These are phyloP conservation scores for Eucalyptus caleyi DNA, from an alignment of 345 rosid genomes.

Conservation along the genomic window DNA sequence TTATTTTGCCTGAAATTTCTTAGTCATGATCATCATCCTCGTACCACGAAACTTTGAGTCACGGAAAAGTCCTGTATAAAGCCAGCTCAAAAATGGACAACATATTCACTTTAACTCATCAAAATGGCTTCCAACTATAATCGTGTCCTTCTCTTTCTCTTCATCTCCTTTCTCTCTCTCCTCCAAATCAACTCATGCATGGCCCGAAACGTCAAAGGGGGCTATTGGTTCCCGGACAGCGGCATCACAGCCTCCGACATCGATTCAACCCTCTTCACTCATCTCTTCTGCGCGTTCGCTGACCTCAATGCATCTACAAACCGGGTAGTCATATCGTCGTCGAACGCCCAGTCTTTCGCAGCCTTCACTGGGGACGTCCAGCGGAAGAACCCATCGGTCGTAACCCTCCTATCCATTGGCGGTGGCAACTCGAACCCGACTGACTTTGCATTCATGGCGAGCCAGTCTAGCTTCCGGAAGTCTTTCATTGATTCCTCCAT, in stretches of 20 bases:
- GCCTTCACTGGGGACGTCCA: conserved; percentile 41
- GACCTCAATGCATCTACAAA: background rate
- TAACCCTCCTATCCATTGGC: conserved; percentile 41
- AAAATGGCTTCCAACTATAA: background rate
- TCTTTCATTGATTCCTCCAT: conserved; percentile 51
- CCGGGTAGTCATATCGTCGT: background rate
- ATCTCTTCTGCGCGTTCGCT: background rate
- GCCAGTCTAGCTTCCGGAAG: conserved; percentile 23
- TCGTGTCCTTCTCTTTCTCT: background rate
- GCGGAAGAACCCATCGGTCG: conserved; percentile 28
- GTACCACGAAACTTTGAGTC: background rate
- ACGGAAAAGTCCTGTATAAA: background rate
- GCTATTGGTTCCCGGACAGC: background rate
- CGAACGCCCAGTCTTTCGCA: conserved; percentile 26
- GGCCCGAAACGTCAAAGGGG: background rate
- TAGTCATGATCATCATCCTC: background rate
- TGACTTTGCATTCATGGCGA: conserved; percentile 32
- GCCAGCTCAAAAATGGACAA: background rate
- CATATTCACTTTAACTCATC: background rate
- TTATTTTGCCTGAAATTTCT: background rate
- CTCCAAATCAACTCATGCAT: background rate
- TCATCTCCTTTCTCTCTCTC: background rate
- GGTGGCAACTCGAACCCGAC: conserved; percentile 4
- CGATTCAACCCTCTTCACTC: background rate
- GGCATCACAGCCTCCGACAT: background rate